Base-by-base conservation (phyloP, 2,329 filamentous ascomycete genomes). In the Monosporascus sp. region DNA sequence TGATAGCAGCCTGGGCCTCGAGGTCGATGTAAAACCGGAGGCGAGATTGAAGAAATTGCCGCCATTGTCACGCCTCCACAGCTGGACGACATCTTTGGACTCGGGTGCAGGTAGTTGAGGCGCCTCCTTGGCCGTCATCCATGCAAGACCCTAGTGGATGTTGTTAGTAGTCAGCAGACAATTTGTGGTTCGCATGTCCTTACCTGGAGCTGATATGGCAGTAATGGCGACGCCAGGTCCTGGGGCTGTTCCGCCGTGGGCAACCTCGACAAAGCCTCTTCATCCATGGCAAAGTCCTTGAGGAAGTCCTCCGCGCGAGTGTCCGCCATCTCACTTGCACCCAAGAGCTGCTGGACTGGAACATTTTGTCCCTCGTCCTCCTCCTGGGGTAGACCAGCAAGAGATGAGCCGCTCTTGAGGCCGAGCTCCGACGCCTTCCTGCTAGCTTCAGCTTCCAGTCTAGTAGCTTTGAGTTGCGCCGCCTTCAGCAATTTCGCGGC, bases 71-170 rank as follows among this genome's bases (percentile, higher is more conserved):
- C 76, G 80, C 65, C 85, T 88, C 91, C 91, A 96, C 16, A 96
- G 75, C 70, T 96, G 91, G 2, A 90, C 82, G 24, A 84, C 72
- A 11, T 88, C 80, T 1, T 78, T 72, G 0, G 85, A 81, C 0
- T 78, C 81, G 26, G 71, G 67, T 2, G 74, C 62, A 3, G 91
- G 89, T 14, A 88, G 73, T 37, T 78, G 68, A 0, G 90, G 89
- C 16, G 78, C 81, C 67, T 96, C 91, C 61, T 89, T 90, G 7
- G 84, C 77, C 19, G 84, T 74, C 80, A 96, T 82, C 91, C 91
- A 96, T 17, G 86, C 84, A 40, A 96, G 74, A 7, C 89, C 91
- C 75, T 93, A 75, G 37, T 72, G 53, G n/a, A 35, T 35, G 6
- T 35, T 35, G 3, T 16, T 26, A 31, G 54, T 40, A 57, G 35